phyloP scores from a whole-genome alignment of 1,284 basidiomycete species.

The Limonomyces culmigenus region DNA sequence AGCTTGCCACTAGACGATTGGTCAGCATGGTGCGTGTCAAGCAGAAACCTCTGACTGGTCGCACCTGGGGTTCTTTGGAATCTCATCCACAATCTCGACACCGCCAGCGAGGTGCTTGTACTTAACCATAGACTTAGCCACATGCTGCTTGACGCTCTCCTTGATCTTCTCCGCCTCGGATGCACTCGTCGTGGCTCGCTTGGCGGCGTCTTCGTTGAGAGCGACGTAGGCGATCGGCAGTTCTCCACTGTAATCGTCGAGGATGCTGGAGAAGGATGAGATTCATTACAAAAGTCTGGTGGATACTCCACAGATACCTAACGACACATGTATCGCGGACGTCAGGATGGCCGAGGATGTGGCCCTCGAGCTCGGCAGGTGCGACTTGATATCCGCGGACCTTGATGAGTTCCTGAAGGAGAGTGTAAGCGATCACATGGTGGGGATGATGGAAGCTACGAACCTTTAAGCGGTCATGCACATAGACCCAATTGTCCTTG shows the following conservation, averaged over 20 bases:
- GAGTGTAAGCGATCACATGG: no score
- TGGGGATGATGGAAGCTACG: no score
- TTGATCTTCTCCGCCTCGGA: constrained; percentile 24
- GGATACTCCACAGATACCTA: constrained; percentile 8
- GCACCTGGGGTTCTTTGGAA: constrained; percentile 69
- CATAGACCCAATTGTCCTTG: constrained; percentile 21
- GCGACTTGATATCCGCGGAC: constrained; percentile 52
- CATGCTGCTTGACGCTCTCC: constrained; percentile 36
- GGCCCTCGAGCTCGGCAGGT: constrained; percentile 25
- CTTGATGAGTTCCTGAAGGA: constrained; percentile 42
- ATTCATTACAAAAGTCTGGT: neutral
- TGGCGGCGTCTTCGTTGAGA: constrained; percentile 23
- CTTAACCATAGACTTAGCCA: constrained; percentile 47
- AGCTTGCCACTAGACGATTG: constrained; percentile 57
- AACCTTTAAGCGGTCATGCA: constrained; percentile 28
- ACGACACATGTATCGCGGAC: constrained; percentile 63
- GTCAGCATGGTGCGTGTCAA: no score
- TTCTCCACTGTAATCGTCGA: constrained; percentile 69
- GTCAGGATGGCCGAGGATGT: constrained; percentile 54
- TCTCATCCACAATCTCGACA: constrained; percentile 45
- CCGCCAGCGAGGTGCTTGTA: constrained; percentile 61
- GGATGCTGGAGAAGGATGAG: constrained; percentile 26
- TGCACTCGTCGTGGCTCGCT: constrained; percentile 19
- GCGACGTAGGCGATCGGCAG: constrained; percentile 62
- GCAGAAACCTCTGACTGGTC: no score